Evolutionary conservation across 2,329 filamentous ascomycete species (phyloP).

Genomic region (Trichoderma atrobrunneum): DNA sequence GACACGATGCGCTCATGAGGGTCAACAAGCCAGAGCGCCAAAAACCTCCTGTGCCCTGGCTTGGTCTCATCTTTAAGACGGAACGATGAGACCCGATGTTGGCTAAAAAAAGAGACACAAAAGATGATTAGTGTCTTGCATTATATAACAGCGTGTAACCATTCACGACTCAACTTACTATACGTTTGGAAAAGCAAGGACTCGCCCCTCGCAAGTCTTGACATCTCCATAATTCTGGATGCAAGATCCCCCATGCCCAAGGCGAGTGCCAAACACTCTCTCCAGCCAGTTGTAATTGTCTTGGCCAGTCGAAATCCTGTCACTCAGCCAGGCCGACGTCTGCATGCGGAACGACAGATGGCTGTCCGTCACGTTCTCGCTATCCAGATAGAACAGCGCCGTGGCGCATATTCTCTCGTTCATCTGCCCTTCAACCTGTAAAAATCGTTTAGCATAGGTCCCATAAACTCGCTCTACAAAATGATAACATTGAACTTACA

Average conservation of each 20-base stretch:
- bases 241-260: background rate
- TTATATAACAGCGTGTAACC: background rate
- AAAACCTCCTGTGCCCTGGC: constrained; percentile 50
- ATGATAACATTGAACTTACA: background rate
- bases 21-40: constrained; percentile 54
- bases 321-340: background rate
- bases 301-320: background rate
- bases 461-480: fast-evolving
- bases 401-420: constrained; percentile 31
- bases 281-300: constrained; percentile 20
- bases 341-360: constrained; percentile 16
- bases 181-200: constrained; percentile 29
- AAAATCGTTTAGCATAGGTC: background rate
- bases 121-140: background rate
- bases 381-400: constrained; percentile 27
- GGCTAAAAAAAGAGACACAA: background rate
- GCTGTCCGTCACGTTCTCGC: constrained; percentile 18
- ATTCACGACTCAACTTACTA: constrained; percentile 17
- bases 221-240: constrained; percentile 27
- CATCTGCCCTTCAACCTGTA: constrained; percentile 26
- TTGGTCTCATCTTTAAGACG: constrained; percentile 44
- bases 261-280: constrained; percentile 20
- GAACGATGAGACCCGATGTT: constrained; percentile 37
- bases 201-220: constrained; percentile 24
- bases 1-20: constrained; percentile 39